Base-by-base conservation (phyloP, 805 yeast species). In the Candida gorgasii region DNA sequence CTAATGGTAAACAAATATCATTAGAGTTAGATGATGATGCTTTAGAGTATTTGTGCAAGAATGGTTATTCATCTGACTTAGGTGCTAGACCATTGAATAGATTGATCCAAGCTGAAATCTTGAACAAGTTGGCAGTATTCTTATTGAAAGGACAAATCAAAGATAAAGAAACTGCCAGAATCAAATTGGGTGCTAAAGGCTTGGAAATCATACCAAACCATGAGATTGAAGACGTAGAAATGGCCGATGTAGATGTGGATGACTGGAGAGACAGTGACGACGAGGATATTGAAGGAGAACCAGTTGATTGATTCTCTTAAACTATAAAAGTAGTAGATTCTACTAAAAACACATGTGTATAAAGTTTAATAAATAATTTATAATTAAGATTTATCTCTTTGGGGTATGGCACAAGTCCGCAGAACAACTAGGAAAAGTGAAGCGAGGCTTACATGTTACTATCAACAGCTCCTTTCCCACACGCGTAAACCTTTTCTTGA, bases 31-130 rank as follows among this genome's bases (percentile, higher is more conserved):
- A 82, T 41, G 81, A 79, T 35, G 81, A 73, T 8, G 96, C 97
- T 3, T 69, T 86, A 54, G 89, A 86, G 40, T 93, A 83, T 74
- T 72, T 93, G 52, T 83, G 95, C 53, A 78, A 76, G 55, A 70
- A 88, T 54, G 99, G 99, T 38, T 93, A 90, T 69, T 88, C 96
- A 18, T 77, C 84, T 44, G 96, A 92, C 63, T 73, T 93, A 63
- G 99, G 99, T 69, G 99, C 99, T 5, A 79, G 99, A 63, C 99
- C 99, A 45, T 78, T 93, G 69, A 86, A 86, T 72, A 81, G 98
- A 57, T 77, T 93, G 55, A 92, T 93, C 52, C 97, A 93, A 65
- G 78, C 76, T 48, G 93, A 89, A 62, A 76, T 93, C 14, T 80
- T 93, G 62, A 93, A 93, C 69, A 82, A 76, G 57, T 72, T 93